Evolutionary conservation across 306 rosid species (phyloP).

Genomic region (Alnus rubra): DNA sequence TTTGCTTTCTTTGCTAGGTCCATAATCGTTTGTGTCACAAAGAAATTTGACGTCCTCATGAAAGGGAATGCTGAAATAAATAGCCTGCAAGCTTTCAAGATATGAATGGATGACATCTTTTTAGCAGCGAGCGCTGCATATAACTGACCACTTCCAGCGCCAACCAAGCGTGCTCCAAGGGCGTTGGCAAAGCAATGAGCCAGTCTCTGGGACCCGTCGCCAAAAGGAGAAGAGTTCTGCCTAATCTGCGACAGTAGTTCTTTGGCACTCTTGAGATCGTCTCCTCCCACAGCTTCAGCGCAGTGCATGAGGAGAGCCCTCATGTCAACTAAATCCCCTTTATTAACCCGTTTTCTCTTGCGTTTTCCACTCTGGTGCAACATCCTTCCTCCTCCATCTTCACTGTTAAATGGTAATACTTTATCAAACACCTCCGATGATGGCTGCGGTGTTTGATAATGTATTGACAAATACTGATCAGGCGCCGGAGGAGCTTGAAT

Average conservation of each 20-base stretch:
- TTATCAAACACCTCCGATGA: background rate
- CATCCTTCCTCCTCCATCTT: background rate
- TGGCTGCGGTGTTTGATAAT: too few relatives aligned
- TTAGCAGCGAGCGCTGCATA: background rate
- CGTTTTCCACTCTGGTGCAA: constrained; percentile 14
- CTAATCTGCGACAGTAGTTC: constrained; percentile 60
- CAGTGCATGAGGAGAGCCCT: constrained; percentile 65
- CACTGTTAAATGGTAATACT: constrained; percentile 27
- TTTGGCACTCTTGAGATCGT: constrained; percentile 57
- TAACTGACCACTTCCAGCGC: constrained; percentile 24
- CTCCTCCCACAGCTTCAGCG: constrained; percentile 64
- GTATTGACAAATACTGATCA: too few relatives aligned
- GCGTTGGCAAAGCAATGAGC: constrained; percentile 70
- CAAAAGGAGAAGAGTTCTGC: constrained; percentile 58
- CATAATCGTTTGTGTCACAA: constrained; percentile 42
- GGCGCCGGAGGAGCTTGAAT: too few relatives aligned
- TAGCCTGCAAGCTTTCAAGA: constrained; percentile 58
- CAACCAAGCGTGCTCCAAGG: constrained; percentile 60
- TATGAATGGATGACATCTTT: constrained; percentile 39
- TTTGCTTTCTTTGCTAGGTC: constrained; percentile 41
- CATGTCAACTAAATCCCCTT: constrained; percentile 42
- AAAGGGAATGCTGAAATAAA: constrained; percentile 51
- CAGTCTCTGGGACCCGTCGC: constrained; percentile 66
- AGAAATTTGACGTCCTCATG: constrained; percentile 45
- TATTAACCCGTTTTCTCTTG: constrained; percentile 30